Evolutionary conservation across 1,284 basidiomycete species (phyloP).

Genomic region (Pseudozyma pruni): DNA sequence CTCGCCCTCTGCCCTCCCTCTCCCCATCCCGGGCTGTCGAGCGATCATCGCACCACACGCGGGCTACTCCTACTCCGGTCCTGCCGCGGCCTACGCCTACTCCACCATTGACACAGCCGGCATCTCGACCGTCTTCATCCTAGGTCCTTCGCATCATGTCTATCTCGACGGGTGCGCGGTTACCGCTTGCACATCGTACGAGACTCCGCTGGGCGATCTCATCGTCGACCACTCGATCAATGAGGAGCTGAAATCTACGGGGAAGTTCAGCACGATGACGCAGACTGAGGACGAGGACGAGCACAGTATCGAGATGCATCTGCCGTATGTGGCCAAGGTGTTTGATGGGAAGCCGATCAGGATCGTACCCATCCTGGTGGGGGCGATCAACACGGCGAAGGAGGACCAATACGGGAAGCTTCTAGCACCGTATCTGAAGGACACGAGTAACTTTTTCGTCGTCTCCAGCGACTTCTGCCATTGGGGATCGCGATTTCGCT

Average conservation of each 20-base stretch:
- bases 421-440: constrained; percentile 81
- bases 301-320: constrained; percentile 97
- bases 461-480: constrained; percentile 98
- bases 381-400: constrained; percentile 76
- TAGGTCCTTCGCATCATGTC: constrained; percentile 94
- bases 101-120: constrained; percentile 81
- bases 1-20: constrained; percentile 68
- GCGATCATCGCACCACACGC: constrained; percentile 98
- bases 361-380: constrained; percentile 91
- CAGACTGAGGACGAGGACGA: constrained; percentile 85
- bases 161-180: constrained; percentile 89
- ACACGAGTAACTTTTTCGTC: constrained; percentile 84
- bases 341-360: constrained; percentile 83
- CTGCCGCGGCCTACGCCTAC: constrained; percentile 95
- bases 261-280: constrained; percentile 79
- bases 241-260: constrained; percentile 75
- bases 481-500: constrained; percentile 83
- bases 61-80: constrained; percentile 93
- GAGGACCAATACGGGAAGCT: constrained; percentile 77
- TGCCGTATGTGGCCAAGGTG: constrained; percentile 88
- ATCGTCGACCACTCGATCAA: constrained; percentile 80
- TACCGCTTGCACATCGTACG: constrained; percentile 79
- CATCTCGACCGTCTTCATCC: constrained; percentile 89
- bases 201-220: constrained; percentile 86
- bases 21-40: constrained; percentile 81